Conservation (phyloP, 305 asterid species). For the Fraxinus xanthoxyloides region DNA sequence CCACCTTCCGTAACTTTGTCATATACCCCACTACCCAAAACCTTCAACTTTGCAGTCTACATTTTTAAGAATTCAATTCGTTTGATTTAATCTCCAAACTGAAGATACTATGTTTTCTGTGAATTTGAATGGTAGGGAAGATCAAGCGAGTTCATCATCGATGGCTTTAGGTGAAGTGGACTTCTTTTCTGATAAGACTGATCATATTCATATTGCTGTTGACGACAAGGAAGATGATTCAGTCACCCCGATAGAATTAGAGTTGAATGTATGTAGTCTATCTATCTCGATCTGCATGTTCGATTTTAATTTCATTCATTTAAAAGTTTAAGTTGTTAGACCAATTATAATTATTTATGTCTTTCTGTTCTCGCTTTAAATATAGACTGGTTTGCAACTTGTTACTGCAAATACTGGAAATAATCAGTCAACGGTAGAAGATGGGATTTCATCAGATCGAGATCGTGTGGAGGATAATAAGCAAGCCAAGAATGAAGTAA, state of each 20-base stretch:
- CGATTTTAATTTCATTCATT: background rate
- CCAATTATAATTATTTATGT: no score
- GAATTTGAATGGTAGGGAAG: slow-evolving; percentile 16
- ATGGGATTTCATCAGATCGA: slow-evolving; percentile 41
- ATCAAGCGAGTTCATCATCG: background rate
- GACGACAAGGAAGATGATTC: background rate
- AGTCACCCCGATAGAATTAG: background rate
- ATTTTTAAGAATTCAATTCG: background rate
- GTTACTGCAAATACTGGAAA: slow-evolving; percentile 32
- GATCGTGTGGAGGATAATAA: slow-evolving; percentile 35
- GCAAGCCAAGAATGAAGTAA: slow-evolving; percentile 60
- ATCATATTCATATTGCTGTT: slow-evolving; percentile 1
- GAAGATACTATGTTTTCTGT: slow-evolving; percentile 12
- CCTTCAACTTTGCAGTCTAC: background rate
- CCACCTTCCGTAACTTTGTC: slow-evolving; percentile 37
- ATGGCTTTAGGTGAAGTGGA: slow-evolving; percentile 37
- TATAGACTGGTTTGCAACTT: slow-evolving; percentile 76
- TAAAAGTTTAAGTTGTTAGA: background rate
- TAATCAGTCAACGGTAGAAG: slow-evolving; percentile 40
- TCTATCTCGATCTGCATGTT: background rate
- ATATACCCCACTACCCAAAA: background rate
- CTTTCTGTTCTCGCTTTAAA: background rate
- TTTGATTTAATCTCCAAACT: background rate
- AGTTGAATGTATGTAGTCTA: background rate
- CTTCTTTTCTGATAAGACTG: slow-evolving; percentile 34